These are phyloP conservation scores for Agrocybe praecox DNA, from an alignment of 768 basidiomycete species.

Conservation along the genomic window DNA sequence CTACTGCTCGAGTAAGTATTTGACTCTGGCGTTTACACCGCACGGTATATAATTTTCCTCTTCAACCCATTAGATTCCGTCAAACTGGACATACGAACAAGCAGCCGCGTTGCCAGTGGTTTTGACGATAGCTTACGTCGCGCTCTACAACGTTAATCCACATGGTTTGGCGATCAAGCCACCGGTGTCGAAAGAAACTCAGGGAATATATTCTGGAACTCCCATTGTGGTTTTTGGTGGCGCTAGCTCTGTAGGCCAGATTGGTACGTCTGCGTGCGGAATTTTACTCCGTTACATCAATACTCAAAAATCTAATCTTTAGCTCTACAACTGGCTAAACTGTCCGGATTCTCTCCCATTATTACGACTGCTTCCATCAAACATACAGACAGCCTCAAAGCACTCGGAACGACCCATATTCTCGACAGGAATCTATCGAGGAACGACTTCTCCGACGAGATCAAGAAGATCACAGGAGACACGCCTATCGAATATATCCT, in stretches of 20 bases:
- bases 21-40: neutral
- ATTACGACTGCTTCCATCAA: slow-evolving; percentile 38
- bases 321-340: slow-evolving; percentile 31
- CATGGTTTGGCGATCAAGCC: slow-evolving; percentile 43
- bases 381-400: slow-evolving; percentile 31
- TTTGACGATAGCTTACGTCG: slow-evolving; percentile 49
- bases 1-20: slow-evolving; percentile 37
- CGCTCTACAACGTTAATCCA: slow-evolving; percentile 41
- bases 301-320: slow-evolving; percentile 3
- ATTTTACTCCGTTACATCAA: no score
- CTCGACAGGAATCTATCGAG: slow-evolving; percentile 28
- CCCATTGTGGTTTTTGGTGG: slow-evolving; percentile 34
- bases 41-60: neutral
- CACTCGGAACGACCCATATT: slow-evolving; percentile 42
- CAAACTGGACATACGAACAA: slow-evolving; percentile 37
- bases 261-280: neutral
- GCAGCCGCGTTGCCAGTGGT: slow-evolving; percentile 51
- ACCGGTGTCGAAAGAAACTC: slow-evolving; percentile 26
- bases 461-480: slow-evolving; percentile 19
- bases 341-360: slow-evolving; percentile 44
- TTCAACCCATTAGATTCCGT: slow-evolving; percentile 36
- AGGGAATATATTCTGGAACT: slow-evolving; percentile 42
- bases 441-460: slow-evolving; percentile 16
- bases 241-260: slow-evolving; percentile 5
- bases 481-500: slow-evolving; percentile 23